Evolutionary conservation across 148 eudicot species (phyloP).

Genomic region (Camellia granthamiana): DNA sequence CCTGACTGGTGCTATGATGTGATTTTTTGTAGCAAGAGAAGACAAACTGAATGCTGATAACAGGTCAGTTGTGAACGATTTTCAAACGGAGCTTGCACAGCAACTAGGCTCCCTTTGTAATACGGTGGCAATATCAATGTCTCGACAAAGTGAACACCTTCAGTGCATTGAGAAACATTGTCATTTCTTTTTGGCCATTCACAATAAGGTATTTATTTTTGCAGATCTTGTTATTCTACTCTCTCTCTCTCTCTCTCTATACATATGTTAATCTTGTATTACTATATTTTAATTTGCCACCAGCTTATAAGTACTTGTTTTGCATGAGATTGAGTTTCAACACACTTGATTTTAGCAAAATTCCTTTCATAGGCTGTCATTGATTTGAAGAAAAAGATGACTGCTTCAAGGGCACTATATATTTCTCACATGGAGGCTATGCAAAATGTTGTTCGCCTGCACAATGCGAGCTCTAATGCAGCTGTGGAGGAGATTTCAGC

Average conservation of each 20-base stretch:
- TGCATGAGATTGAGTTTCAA: neutral
- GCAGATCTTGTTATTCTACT: neutral
- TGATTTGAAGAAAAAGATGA: constrained; percentile 70
- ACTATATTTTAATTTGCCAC: neutral
- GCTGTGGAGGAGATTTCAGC: constrained; percentile 78
- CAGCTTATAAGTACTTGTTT: neutral
- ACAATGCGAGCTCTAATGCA: constrained; percentile 74
- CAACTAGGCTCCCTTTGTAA: constrained; percentile 57
- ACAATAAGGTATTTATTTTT: constrained; percentile 56
- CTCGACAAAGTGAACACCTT: constrained; percentile 69
- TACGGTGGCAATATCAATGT: constrained; percentile 54
- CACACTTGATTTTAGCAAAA: neutral
- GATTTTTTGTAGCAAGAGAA: constrained; percentile 61
- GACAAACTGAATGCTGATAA: constrained; percentile 74
- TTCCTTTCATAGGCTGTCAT: constrained; percentile 45
- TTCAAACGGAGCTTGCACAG: constrained; percentile 58
- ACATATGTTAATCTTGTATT: neutral
- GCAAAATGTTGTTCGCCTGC: constrained; percentile 86
- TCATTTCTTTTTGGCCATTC: constrained; percentile 56
- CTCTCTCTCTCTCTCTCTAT: neutral
- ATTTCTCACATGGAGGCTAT: constrained; percentile 84
- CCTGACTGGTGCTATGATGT: constrained; percentile 12
- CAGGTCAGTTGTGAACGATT: constrained; percentile 64
- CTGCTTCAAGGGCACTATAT: constrained; percentile 55
- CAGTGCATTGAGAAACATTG: constrained; percentile 66